Percentiles rank a stretch among this genome's conserved stretches.
phyloP scores from a whole-genome alignment of 768 basidiomycete genomes.

The Kwoniella dejecticola region DNA sequence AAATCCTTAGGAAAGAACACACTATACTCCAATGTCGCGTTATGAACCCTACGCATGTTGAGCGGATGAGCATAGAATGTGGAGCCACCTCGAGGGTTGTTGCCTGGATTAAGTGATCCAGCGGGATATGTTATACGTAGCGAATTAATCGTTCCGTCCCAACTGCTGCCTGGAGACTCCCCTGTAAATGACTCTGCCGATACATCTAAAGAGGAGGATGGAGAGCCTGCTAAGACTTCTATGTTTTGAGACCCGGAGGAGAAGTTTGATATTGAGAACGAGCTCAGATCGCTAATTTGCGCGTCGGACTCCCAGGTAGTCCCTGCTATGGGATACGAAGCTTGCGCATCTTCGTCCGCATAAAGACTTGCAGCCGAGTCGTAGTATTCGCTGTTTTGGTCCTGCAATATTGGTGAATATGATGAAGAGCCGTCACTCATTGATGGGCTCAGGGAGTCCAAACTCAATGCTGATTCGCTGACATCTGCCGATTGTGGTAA shows the following conservation, averaged over 20 bases:
- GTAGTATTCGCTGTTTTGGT: too few relatives aligned
- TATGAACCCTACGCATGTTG: slow-evolving; percentile 8
- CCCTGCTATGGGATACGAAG: slow-evolving; percentile 2
- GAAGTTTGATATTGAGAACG: slow-evolving; percentile 15
- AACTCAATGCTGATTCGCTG: background rate
- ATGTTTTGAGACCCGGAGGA: slow-evolving; percentile 14
- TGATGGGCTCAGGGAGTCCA: too few relatives aligned
- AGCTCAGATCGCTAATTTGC: slow-evolving; percentile 7
- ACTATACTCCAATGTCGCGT: slow-evolving; percentile 17
- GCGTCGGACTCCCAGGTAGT: slow-evolving; percentile 11
- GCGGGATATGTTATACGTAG: slow-evolving; percentile 16
- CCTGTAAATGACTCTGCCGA: background rate
- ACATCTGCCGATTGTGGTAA: slow-evolving; percentile 2
- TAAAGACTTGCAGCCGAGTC: background rate
- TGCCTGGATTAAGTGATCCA: slow-evolving; percentile 10
- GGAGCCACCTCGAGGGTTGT: slow-evolving; percentile 5
- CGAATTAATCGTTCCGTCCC: slow-evolving; percentile 11
- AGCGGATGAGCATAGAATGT: slow-evolving; percentile 15
- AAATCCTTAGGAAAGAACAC: slow-evolving; percentile 66
- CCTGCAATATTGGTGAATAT: too few relatives aligned
- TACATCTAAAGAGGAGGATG: background rate
- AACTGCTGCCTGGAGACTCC: background rate
- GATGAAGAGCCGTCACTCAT: background rate
- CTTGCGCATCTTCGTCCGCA: background rate
- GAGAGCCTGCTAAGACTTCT: slow-evolving; percentile 8